Conservation (phyloP, 306 rosid species). For the barrel medic (Medicago truncatula) region DNA sequence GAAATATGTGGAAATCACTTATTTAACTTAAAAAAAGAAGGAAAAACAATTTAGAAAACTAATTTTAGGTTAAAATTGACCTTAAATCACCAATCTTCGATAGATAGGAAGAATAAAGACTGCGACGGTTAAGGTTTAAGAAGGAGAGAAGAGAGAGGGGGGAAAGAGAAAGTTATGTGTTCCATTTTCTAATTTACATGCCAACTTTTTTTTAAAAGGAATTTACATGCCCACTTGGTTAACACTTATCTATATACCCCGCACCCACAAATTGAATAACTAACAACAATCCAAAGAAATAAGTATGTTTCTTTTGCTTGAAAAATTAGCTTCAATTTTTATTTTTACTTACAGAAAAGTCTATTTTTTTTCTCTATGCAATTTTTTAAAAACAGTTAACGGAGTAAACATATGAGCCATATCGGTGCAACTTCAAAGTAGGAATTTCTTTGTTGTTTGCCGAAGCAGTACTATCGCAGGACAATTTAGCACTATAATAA, state of each 20-base stretch:
- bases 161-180: neutral
- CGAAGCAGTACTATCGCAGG: neutral
- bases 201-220: too few species aligned
- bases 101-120: too few species aligned
- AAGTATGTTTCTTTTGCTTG: neutral
- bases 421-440: neutral
- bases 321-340: neutral
- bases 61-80: too few species aligned
- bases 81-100: too few species aligned
- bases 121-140: too few species aligned
- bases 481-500: neutral
- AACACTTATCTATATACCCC: neutral
- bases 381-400: neutral
- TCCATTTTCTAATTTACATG: neutral
- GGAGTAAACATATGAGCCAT: neutral
- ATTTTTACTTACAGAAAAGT: neutral
- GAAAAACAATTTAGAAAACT: too few species aligned
- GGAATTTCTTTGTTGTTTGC: neutral
- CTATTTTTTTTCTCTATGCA: neutral
- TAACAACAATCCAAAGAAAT: neutral
- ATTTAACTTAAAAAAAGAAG: too few species aligned
- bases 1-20: too few species aligned
- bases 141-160: too few species aligned
- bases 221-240: neutral
- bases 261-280: neutral